phyloP scores from a whole-genome alignment of 768 basidiomycete genomes.

The Boletus reticulatus region DNA sequence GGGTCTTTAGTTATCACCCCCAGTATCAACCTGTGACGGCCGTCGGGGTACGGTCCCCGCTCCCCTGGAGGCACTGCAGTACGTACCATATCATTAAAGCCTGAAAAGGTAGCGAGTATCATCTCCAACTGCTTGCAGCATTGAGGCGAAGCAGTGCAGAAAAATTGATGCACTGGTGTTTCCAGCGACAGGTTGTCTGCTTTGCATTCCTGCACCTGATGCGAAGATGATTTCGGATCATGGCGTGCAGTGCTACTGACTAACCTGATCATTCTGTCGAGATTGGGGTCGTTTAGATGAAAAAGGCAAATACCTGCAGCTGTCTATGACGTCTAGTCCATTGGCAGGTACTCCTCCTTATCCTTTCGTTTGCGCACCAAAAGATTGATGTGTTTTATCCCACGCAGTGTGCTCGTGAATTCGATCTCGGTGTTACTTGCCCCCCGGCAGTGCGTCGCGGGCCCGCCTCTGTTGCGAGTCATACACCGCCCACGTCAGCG shows the following conservation, averaged over 20 bases:
- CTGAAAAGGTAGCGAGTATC: not conserved
- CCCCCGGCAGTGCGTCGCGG: not conserved
- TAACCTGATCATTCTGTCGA: slow-evolving; percentile 5
- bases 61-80: not conserved
- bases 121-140: not conserved
- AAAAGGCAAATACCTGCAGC: slow-evolving; percentile 5
- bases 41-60: not conserved
- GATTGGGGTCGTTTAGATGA: slow-evolving; percentile 5
- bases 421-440: not conserved
- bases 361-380: not conserved
- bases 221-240: slow-evolving; percentile 11
- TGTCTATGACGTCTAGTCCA: slow-evolving; percentile 7
- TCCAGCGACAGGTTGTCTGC: no score
- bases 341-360: not conserved
- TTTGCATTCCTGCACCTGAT: no score
- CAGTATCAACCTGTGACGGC: not conserved
- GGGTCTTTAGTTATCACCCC: not conserved
- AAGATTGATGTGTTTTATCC: not conserved
- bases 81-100: no score
- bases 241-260: slow-evolving; percentile 1
- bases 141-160: not conserved
- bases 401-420: not conserved
- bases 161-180: not conserved
- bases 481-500: not conserved
- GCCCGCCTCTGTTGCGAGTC: not conserved